Evolutionary conservation across 768 basidiomycete genomes (phyloP).

Genomic region (Clitopilus passeckerianus): DNA sequence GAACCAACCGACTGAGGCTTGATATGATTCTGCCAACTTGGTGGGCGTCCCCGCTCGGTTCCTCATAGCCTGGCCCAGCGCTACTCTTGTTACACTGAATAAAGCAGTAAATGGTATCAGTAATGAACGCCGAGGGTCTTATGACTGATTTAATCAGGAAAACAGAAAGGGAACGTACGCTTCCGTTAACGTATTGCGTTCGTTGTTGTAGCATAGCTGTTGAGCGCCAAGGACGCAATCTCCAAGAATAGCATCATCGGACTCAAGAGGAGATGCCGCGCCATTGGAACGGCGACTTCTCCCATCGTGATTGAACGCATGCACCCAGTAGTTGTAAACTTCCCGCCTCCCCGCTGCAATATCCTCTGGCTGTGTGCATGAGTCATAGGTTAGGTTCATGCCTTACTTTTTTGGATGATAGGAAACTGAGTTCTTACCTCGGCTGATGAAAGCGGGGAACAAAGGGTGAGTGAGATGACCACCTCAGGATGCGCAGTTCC

Average conservation of each 20-base stretch:
- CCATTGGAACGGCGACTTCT: background rate
- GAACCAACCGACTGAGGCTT: constrained; percentile 8
- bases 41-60: constrained; percentile 10
- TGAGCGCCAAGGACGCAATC: constrained; percentile 15
- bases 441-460: constrained; percentile 25
- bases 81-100: constrained; percentile 4
- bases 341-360: constrained; percentile 21
- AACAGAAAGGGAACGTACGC: constrained; percentile 3
- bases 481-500: constrained; percentile 23
- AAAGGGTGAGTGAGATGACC: constrained; percentile 28
- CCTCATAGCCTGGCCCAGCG: constrained; percentile 6
- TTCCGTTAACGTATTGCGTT: constrained; percentile 4
- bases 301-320: constrained; percentile 9
- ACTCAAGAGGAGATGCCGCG: background rate
- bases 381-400: background rate
- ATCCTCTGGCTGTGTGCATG: constrained; percentile 17
- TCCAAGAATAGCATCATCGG: constrained; percentile 10
- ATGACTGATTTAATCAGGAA: background rate
- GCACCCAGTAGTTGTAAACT: constrained; percentile 18
- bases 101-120: background rate
- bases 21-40: constrained; percentile 4
- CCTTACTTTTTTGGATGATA: background rate
- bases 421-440: constrained; percentile 20
- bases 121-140: background rate
- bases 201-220: constrained; percentile 6